Conservation (phyloP, 208 protist genomes). For the Angomonas desouzai region DNA sequence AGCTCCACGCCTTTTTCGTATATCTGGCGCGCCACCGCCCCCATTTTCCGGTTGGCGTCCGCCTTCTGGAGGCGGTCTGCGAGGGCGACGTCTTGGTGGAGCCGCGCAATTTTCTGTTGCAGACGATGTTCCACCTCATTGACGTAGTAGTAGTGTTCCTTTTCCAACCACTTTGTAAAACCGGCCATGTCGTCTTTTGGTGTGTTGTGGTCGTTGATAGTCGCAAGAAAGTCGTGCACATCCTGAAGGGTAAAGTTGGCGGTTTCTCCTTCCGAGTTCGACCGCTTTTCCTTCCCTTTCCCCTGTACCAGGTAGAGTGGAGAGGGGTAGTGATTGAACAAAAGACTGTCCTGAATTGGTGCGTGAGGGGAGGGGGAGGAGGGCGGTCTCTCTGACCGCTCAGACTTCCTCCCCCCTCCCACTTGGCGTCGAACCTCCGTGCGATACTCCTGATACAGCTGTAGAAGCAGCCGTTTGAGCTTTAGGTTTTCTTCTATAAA, state of each 20-base stretch:
- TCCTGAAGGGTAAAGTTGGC: neutral
- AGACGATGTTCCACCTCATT: neutral
- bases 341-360: neutral
- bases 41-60: neutral
- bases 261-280: neutral
- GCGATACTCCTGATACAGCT: neutral
- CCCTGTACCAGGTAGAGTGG: neutral
- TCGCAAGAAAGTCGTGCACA: neutral
- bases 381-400: neutral
- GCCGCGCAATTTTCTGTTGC: neutral
- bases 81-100: neutral
- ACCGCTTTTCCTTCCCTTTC: neutral
- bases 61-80: neutral
- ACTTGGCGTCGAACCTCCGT: constrained; percentile 1
- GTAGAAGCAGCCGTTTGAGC: neutral
- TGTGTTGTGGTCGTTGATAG: too few species aligned
- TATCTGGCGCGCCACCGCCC: neutral
- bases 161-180: neutral
- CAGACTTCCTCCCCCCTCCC: too few species aligned
- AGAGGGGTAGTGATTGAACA: neutral
- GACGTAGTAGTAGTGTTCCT: constrained; percentile 3
- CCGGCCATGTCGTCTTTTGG: neutral
- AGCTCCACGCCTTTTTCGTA: neutral
- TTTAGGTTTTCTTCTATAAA: neutral
- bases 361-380: neutral